Evolutionary conservation across 306 rosid genomes (phyloP).

Genomic region (Betula pendula): DNA sequence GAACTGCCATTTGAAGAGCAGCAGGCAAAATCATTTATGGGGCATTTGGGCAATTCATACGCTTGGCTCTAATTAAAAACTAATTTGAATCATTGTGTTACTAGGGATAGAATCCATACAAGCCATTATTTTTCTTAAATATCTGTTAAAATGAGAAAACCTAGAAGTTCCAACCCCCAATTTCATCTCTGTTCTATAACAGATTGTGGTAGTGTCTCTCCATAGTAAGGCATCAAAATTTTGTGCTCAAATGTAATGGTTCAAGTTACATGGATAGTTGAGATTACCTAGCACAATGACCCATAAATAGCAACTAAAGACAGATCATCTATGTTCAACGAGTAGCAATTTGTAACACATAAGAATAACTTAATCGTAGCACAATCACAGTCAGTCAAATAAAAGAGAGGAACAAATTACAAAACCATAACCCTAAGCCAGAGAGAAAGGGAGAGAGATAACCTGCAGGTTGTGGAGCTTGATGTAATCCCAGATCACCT

Average conservation of each 20-base stretch:
- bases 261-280: neutral
- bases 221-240: too few species aligned
- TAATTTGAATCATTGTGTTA: neutral
- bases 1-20: neutral
- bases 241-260: too few species aligned
- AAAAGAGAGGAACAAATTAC: neutral
- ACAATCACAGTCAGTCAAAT: neutral
- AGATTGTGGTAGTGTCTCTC: neutral
- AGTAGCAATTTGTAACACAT: neutral
- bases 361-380: too few species aligned
- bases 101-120: neutral
- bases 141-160: neutral
- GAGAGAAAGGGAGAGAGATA: neutral
- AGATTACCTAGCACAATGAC: neutral
- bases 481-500: conserved; percentile 29
- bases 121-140: neutral
- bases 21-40: neutral
- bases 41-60: neutral
- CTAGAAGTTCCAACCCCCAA: neutral
- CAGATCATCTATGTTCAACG: neutral
- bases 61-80: neutral
- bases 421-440: neutral
- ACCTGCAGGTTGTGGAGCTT: conserved; percentile 39
- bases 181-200: neutral
- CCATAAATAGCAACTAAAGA: neutral